Evolutionary conservation across 2,329 filamentous ascomycete species (phyloP).

Genomic region (Ophiocordyceps unilateralis): DNA sequence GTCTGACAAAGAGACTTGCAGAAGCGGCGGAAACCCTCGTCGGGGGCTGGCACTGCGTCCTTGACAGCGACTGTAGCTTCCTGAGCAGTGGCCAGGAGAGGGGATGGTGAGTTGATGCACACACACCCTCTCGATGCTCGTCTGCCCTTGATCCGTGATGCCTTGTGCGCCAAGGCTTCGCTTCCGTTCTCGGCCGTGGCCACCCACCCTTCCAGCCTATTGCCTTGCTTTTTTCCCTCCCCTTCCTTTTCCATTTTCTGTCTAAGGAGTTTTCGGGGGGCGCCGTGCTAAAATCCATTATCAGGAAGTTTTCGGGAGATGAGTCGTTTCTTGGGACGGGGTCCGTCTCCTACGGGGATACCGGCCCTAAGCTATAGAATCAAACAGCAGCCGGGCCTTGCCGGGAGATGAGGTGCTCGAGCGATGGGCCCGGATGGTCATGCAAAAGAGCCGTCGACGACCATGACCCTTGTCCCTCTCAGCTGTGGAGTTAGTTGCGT

Average conservation of each 20-base stretch:
- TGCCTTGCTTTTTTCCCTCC: constrained; percentile 1
- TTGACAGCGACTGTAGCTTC: constrained; percentile 76
- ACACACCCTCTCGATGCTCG: background rate
- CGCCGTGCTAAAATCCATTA: constrained; percentile 2
- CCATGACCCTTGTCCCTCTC: too few relatives aligned
- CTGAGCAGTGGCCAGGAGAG: constrained; percentile 65
- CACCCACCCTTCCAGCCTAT: too few relatives aligned
- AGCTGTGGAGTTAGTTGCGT: too few relatives aligned
- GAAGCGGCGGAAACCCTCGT: constrained; percentile 8
- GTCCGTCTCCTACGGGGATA: constrained; percentile 13
- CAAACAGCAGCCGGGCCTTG: background rate
- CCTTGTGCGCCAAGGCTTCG: background rate
- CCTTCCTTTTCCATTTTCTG: background rate
- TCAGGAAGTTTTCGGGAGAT: constrained; percentile 34
- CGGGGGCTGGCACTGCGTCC: constrained; percentile 64
- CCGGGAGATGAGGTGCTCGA: too few relatives aligned
- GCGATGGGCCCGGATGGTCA: too few relatives aligned
- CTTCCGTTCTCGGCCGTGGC: background rate
- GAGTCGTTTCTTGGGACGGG: constrained; percentile 32
- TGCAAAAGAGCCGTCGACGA: too few relatives aligned
- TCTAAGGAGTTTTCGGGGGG: background rate
- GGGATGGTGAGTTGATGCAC: constrained; percentile 54
- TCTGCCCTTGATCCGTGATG: background rate
- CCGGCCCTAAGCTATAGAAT: constrained; percentile 15
- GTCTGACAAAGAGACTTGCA: constrained; percentile 1